Percentiles rank a stretch among this genome's conserved stretches.
Evolutionary conservation across 1,284 basidiomycete species (phyloP).

Genomic region (Schizophyllum amplum): DNA sequence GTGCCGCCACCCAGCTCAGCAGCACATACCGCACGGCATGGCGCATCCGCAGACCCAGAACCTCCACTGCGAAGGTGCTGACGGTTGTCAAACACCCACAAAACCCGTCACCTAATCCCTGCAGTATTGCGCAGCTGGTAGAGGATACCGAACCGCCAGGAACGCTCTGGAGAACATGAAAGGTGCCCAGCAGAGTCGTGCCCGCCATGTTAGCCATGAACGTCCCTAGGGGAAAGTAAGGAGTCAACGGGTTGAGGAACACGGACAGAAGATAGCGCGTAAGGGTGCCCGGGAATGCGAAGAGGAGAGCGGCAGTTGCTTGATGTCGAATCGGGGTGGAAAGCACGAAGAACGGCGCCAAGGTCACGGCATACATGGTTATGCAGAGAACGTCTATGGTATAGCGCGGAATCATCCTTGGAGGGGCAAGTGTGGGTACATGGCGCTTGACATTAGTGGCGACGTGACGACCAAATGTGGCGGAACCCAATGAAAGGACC

Average conservation of each 20-base stretch:
- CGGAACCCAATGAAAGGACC: constrained; percentile 57
- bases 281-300: constrained; percentile 85
- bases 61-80: constrained; percentile 87
- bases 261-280: constrained; percentile 77
- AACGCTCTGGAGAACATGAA: constrained; percentile 64
- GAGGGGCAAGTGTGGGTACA: constrained; percentile 30
- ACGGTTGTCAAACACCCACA: constrained; percentile 95
- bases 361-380: constrained; percentile 55
- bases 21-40: constrained; percentile 63
- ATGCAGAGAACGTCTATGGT: constrained; percentile 40
- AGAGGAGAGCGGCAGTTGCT: constrained; percentile 83
- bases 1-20: constrained; percentile 64
- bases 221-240: constrained; percentile 80
- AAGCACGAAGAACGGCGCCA: constrained; percentile 73
- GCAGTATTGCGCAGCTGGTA: constrained; percentile 62
- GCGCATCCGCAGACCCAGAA: constrained; percentile 47
- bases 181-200: constrained; percentile 66
- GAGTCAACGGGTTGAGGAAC: constrained; percentile 58
- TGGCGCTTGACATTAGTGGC: constrained; percentile 31
- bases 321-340: constrained; percentile 66
- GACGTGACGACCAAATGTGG: constrained; percentile 54
- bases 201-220: constrained; percentile 81
- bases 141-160: constrained; percentile 31
- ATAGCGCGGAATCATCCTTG: constrained; percentile 36
- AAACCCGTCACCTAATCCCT: constrained; percentile 85